phyloP scores from a whole-genome alignment of 73 alveolate species.

The Blepharisma stoltei region DNA sequence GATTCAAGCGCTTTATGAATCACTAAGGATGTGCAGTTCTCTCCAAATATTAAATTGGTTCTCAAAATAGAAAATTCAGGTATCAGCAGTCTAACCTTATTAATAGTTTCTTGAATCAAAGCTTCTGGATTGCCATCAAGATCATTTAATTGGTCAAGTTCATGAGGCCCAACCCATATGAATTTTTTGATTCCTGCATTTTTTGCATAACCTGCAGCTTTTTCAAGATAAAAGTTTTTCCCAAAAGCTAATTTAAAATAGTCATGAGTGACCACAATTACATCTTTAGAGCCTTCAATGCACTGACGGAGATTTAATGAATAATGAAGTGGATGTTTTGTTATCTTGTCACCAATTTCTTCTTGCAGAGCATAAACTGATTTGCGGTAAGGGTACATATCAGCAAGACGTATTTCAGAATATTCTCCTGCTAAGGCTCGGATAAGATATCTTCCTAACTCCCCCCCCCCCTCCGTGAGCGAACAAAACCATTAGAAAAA shows the following conservation, averaged over 20 bases:
- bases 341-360: not conserved
- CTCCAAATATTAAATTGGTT: conserved; percentile 12
- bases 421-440: conserved; percentile 13
- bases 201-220: not conserved
- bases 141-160: not conserved
- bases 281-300: not conserved
- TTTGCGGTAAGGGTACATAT: conserved; percentile 18
- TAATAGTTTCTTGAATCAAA: not conserved
- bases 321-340: not conserved
- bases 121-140: not conserved
- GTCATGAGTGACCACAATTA: conserved; percentile 16
- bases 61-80: not conserved
- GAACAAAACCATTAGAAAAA: no score
- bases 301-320: not conserved
- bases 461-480: no score
- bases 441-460: conserved; percentile 25
- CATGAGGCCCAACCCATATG: conserved; percentile 13
- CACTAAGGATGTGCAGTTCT: not conserved
- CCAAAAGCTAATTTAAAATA: conserved; percentile 26
- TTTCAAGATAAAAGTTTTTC: conserved; percentile 28
- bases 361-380: conserved; percentile 28
- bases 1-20: conserved; percentile 9
- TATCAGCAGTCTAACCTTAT: not conserved
- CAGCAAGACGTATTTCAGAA: conserved; percentile 28
- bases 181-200: not conserved